Evolutionary conservation across 441 rosid genomes (phyloP), one percentile per base, ranked within the genome.

Genomic region (Euphorbia corollata): DNA sequence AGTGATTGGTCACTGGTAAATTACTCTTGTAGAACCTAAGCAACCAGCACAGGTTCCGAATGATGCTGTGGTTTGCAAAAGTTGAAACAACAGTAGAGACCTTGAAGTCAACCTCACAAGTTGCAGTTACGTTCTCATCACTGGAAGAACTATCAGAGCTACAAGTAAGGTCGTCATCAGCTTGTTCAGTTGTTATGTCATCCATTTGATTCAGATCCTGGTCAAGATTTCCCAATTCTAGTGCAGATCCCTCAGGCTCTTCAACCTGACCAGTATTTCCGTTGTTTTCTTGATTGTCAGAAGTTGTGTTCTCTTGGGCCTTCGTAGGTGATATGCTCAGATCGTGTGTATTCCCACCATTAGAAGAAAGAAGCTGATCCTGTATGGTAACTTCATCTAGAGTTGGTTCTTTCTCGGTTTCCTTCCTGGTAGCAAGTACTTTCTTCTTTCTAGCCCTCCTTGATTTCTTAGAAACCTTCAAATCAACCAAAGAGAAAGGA

Each of bases 41-140:
- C 80, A 95, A 71, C 99, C 99, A 95, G 82, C 98, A 95, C 68
- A 95, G 72, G 71, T 92, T 92, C 77, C 81, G 86, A 71, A 95
- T 88, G 74, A 95, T 79, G 85, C 80, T 78, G 77, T 80, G 80
- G 83, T 83, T 92, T 71, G 89, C 97, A 74, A 95, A 85, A 74
- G 98, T 82, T 82, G 91, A 88, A 63, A 87, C 70, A 74, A 90
- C 74, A 41, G 84, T 82, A 36, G 97, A 86, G 74, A 92, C 90
- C 71, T 80, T 85, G 77, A 90, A 95, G 74, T 95, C 99, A 82
- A 95, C 99, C 89, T 95, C 99, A 75, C 77, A 75, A 58, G 82
- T 83, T 30, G 79, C 79, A 71, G 72, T 32, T 15, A 79, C 82
- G 74, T 82, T 86, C 80, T 88, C 98, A 43, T 76, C 95, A 15